Base-by-base conservation (phyloP, 176 grass and related monocot genomes). In the Tuctoria greenei region DNA sequence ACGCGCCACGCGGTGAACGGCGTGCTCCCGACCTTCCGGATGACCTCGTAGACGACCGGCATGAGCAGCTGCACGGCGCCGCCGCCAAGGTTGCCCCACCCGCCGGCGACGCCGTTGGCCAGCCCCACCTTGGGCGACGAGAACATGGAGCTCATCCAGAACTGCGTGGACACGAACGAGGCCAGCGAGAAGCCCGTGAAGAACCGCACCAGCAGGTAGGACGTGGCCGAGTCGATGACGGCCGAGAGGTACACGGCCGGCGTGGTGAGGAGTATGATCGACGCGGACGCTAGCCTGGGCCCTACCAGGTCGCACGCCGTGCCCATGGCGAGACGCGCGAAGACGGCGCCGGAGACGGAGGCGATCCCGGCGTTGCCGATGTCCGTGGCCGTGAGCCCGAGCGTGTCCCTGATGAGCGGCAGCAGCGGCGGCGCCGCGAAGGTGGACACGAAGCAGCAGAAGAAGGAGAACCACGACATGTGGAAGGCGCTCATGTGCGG, bases 81-180 rank as follows among this genome's bases (percentile, higher is more conserved):
- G 28, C 93, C 93, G 55, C 93, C 90, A 34, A 97, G 90, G 83
- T 97, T 97, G 17, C 93, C 93, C 93, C 93, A 97, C 44, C 93
- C 93, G 4, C 88, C 90, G 11, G 93, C 90, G 59, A 93, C 61
- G 71, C 94, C 94, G 80, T 97, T 97, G 14, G 94, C 94, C 0
- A 84, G 67, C 28, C 94, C 94, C n/a, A 97, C 91, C 78, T 87
- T 91, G 36, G 88, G 84, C 13, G 91, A 4, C 6, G 94, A 84
- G 86, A 97, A 97, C 94, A 97, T 93, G 61, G 91, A 93, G 78
- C 94, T 97, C 94, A 97, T 97, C 94, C 94, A 97, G 74, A 93
- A 97, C 66, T 97, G 94, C 27, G 88, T 87, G 4, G 94, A 97
- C 65, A 97, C 94, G 81, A 97, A 97, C 7, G 94, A 91, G 14